phyloP scores from a whole-genome alignment of 495 filamentous ascomycete species.

The Penicillium steckii region DNA sequence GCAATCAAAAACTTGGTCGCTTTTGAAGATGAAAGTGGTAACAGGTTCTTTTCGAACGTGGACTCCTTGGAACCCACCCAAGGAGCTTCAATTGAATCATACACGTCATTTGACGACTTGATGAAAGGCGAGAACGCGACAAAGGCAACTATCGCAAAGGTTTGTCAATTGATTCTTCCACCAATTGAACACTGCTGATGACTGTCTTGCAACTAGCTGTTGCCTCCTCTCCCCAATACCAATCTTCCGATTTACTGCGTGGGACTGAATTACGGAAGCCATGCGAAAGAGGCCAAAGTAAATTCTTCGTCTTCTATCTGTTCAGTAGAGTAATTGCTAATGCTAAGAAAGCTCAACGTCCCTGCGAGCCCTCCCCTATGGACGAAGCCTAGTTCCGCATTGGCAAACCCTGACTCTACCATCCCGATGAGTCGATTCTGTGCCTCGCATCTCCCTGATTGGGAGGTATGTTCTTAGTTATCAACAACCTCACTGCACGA shows the following conservation, averaged over 20 bases:
- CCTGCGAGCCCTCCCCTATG: constrained; percentile 38
- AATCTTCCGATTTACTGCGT: constrained; percentile 33
- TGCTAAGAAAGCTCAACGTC: constrained; percentile 27
- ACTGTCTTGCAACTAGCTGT: constrained; percentile 7
- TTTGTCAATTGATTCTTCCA: no score
- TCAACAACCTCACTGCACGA: background rate
- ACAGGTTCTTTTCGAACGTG: background rate
- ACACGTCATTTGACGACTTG: constrained; percentile 15
- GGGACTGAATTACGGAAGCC: constrained; percentile 44
- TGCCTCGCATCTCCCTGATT: constrained; percentile 35
- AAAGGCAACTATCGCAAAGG: constrained; percentile 24
- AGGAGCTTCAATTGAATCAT: constrained; percentile 12
- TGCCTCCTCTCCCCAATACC: constrained; percentile 18
- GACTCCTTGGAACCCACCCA: background rate
- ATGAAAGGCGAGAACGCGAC: constrained; percentile 3
- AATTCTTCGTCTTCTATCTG: no score
- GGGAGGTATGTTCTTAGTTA: constrained; percentile 20
- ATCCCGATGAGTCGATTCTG: constrained; percentile 37
- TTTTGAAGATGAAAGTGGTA: background rate
- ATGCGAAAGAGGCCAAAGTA: constrained; percentile 41
- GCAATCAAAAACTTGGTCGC: no score
- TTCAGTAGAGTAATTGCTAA: background rate
- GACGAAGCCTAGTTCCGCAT: constrained; percentile 37
- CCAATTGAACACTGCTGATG: no score
- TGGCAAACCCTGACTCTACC: constrained; percentile 33